Evolutionary conservation across 805 yeast species (phyloP).

Genomic region (Danielozyma ontarioensis): DNA sequence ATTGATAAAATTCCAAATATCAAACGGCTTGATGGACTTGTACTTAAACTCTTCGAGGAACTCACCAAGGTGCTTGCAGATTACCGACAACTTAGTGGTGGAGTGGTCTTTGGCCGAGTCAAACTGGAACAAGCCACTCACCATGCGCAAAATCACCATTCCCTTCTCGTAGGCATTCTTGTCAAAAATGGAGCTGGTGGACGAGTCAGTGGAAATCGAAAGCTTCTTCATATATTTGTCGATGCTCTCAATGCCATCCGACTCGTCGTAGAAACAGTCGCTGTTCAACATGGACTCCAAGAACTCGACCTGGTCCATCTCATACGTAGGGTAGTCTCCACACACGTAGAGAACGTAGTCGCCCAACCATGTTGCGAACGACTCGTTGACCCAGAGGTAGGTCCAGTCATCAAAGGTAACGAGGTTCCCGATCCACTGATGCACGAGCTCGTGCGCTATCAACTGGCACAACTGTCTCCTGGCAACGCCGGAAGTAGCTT

Average conservation of each 20-base stretch:
- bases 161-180: constrained; percentile 56
- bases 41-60: constrained; percentile 31
- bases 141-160: constrained; percentile 48
- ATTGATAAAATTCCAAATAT: constrained; percentile 46
- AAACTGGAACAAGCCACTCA: constrained; percentile 38
- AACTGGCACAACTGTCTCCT: constrained; percentile 46
- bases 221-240: constrained; percentile 29
- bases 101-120: constrained; percentile 9
- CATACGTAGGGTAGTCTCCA: constrained; percentile 4
- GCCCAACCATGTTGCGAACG: constrained; percentile 74
- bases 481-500: constrained; percentile 12
- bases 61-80: constrained; percentile 29
- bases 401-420: constrained; percentile 66
- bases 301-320: constrained; percentile 4
- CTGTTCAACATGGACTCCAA: constrained; percentile 28
- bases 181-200: constrained; percentile 45
- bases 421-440: constrained; percentile 75
- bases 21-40: constrained; percentile 42
- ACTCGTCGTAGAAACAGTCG: constrained; percentile 24
- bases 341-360: constrained; percentile 33
- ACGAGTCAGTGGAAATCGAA: constrained; percentile 13
- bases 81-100: constrained; percentile 19
- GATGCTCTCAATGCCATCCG: constrained; percentile 27
- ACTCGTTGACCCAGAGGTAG: constrained; percentile 69
- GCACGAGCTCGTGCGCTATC: constrained; percentile 67